These are phyloP conservation scores for Lactarius indigo DNA, from an alignment of 768 basidiomycete species.

Conservation along the genomic window DNA sequence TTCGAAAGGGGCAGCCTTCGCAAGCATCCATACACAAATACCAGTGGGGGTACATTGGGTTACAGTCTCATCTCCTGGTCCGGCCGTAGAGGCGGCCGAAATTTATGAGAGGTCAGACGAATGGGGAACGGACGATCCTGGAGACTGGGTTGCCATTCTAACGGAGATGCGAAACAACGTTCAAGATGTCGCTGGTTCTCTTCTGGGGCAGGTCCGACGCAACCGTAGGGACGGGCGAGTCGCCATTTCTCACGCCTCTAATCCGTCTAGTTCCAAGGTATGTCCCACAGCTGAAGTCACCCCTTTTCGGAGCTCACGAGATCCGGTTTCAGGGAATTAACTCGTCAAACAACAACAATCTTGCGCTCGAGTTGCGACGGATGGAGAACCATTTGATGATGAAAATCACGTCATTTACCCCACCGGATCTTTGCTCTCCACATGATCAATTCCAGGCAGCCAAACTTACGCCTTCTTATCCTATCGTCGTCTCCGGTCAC, in stretches of 20 bases:
- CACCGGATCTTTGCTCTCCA: constrained; percentile 15
- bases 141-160: constrained; percentile 13
- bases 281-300: not conserved
- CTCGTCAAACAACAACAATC: not conserved
- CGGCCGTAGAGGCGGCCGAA: not conserved
- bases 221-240: not conserved
- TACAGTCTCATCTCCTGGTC: not conserved
- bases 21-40: not conserved
- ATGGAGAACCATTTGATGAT: constrained; percentile 18
- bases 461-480: constrained; percentile 14
- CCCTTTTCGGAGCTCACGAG: not conserved
- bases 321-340: constrained; percentile 6
- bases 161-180: constrained; percentile 16
- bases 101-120: constrained; percentile 5
- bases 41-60: not conserved
- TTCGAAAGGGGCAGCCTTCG: not conserved
- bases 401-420: constrained; percentile 8
- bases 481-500: constrained; percentile 9
- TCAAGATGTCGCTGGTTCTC: constrained; percentile 11
- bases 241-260: not conserved
- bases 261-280: constrained; percentile 8
- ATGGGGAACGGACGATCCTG: constrained; percentile 13
- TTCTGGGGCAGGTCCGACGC: not conserved
- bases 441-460: constrained; percentile 13
- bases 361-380: constrained; percentile 16